These are phyloP conservation scores for Chloranthus sessilifolius DNA, from an alignment of 164 flowering plant genomes.

Conservation along the genomic window DNA sequence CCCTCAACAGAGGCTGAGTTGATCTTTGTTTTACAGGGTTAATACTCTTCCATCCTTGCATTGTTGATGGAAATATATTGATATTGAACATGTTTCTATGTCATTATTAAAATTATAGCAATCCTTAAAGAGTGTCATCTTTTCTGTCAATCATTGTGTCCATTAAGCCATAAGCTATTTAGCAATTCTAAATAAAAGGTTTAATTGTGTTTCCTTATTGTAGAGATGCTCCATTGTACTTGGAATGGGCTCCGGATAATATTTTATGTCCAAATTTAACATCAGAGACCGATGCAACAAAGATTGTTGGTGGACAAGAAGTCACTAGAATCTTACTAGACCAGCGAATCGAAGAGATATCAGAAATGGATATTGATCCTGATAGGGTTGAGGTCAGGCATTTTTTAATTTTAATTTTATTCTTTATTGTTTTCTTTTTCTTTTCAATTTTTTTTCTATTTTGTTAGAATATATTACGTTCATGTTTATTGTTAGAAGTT, in stretches of 20 bases:
- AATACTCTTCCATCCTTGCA: no score
- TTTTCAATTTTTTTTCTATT: no score
- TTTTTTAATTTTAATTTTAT: constrained; percentile 1
- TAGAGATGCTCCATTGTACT: constrained; percentile 84
- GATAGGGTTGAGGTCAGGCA: constrained; percentile 79
- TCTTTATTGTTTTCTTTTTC: neutral
- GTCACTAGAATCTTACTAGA: constrained; percentile 53
- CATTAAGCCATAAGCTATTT: no score
- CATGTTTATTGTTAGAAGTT: no score
- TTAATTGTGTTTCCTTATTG: neutral
- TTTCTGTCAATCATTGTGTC: no score
- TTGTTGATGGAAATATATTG: no score
- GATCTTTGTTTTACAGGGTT: no score
- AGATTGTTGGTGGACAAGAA: constrained; percentile 48
- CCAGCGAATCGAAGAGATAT: constrained; percentile 50
- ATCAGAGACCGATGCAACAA: constrained; percentile 22
- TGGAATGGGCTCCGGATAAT: constrained; percentile 93
- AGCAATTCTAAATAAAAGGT: neutral
- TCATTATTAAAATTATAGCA: no score
- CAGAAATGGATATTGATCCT: constrained; percentile 64
- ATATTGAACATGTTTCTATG: no score
- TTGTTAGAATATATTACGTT: no score
- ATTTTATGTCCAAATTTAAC: constrained; percentile 39
- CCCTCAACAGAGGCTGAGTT: no score
- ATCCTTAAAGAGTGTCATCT: no score